Percentiles rank a stretch among this genome's conserved stretches.
Evolutionary conservation across 2,329 filamentous ascomycete species (phyloP).

Genomic region (Fragosphaeria purpurea): DNA sequence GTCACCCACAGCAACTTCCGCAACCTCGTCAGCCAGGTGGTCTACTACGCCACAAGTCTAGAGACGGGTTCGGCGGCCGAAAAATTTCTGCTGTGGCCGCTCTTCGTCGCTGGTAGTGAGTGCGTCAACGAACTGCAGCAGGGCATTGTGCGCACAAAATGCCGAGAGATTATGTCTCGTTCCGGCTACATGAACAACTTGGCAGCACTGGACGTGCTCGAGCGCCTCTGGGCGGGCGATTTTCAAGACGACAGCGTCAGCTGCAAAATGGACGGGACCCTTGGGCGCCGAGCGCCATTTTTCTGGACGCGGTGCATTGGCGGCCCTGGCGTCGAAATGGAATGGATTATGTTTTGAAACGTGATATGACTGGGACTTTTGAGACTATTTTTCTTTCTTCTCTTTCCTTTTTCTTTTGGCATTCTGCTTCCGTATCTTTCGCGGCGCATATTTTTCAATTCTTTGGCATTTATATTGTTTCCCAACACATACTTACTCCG

Average conservation of each 20-base stretch:
- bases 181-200: conserved; percentile 93
- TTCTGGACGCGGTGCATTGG: conserved; percentile 50
- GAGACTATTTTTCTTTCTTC: too few species aligned
- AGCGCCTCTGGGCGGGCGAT: conserved; percentile 67
- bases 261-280: conserved; percentile 22
- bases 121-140: conserved; percentile 75
- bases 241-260: conserved; percentile 26
- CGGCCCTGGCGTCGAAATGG: conserved; percentile 45
- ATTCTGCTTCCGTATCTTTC: too few species aligned
- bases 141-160: conserved; percentile 67
- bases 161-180: conserved; percentile 75
- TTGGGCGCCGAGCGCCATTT: conserved; percentile 37
- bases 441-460: too few species aligned
- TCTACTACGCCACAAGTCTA: conserved; percentile 74
- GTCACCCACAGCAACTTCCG: conserved; percentile 71
- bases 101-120: conserved; percentile 84
- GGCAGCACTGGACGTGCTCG: conserved; percentile 72
- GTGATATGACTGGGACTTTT: background rate
- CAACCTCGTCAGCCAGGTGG: conserved; percentile 68
- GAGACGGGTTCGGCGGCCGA: conserved; percentile 62
- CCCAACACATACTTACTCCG: too few species aligned
- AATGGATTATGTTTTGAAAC: conserved; percentile 55
- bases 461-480: too few species aligned
- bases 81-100: conserved; percentile 87
- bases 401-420: background rate